Conservation (phyloP, 106 monocot species). For the Apostasia ramifera region DNA sequence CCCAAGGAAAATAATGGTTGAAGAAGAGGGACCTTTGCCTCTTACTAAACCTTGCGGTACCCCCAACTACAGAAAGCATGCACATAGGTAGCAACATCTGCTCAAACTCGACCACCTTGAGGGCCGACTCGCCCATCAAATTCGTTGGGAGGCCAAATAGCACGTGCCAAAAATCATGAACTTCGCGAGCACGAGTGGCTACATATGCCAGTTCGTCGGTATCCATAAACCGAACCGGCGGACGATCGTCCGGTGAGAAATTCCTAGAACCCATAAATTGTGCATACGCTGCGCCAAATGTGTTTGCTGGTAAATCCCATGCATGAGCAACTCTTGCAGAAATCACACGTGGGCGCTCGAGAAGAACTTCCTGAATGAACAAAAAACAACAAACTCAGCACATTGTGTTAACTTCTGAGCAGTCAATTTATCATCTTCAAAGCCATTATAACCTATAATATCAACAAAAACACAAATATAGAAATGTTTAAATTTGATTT, state of each 20-base stretch:
- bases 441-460: too few species aligned
- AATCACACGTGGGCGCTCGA: slow-evolving; percentile 63
- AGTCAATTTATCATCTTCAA: too few species aligned
- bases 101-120: slow-evolving; percentile 87
- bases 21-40: slow-evolving; percentile 70
- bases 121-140: slow-evolving; percentile 73
- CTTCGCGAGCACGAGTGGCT: slow-evolving; percentile 86
- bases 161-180: slow-evolving; percentile 94
- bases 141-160: slow-evolving; percentile 85
- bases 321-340: slow-evolving; percentile 53
- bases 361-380: slow-evolving; percentile 53
- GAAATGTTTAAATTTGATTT: too few species aligned
- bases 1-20: slow-evolving; percentile 81
- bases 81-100: slow-evolving; percentile 96
- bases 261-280: slow-evolving; percentile 90
- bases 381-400: neutral
- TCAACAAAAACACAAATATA: too few species aligned
- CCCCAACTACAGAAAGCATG: slow-evolving; percentile 76
- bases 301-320: slow-evolving; percentile 79
- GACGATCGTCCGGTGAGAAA: slow-evolving; percentile 92
- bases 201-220: slow-evolving; percentile 81
- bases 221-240: slow-evolving; percentile 93
- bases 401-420: too few species aligned
- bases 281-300: slow-evolving; percentile 90
- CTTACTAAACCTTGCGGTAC: slow-evolving; percentile 69